phyloP scores from a whole-genome alignment of 768 basidiomycete genomes.

The Hemileccinum rubropunctum region DNA sequence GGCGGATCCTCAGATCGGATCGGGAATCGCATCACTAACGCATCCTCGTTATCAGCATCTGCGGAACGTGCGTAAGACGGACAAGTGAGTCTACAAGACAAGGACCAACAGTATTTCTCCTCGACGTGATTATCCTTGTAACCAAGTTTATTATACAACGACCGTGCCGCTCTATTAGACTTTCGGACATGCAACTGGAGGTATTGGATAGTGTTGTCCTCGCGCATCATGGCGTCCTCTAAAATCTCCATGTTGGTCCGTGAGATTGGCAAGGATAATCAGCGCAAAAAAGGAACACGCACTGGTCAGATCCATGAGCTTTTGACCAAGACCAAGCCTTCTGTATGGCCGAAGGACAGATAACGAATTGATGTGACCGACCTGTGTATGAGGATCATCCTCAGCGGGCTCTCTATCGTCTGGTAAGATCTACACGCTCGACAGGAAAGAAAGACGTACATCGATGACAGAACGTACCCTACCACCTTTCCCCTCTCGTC shows the following conservation, averaged over 20 bases:
- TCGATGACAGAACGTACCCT: slow-evolving; percentile 55
- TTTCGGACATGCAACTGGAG: slow-evolving; percentile 30
- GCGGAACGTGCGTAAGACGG: not conserved
- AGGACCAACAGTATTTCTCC: slow-evolving; percentile 24
- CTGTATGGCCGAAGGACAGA: slow-evolving; percentile 28
- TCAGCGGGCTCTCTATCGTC: slow-evolving; percentile 24
- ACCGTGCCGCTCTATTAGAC: slow-evolving; percentile 24
- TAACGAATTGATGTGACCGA: slow-evolving; percentile 31
- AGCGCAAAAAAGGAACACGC: slow-evolving; percentile 2
- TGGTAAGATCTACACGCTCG: slow-evolving; percentile 2
- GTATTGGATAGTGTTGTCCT: slow-evolving; percentile 10
- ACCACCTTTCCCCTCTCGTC: slow-evolving; percentile 48
- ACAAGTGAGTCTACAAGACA: not conserved
- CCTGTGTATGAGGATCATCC: not conserved
- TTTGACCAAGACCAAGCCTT: slow-evolving; percentile 27
- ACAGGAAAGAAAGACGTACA: slow-evolving; percentile 35
- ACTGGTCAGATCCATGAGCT: slow-evolving; percentile 28
- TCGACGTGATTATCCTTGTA: slow-evolving; percentile 16
- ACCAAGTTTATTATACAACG: slow-evolving; percentile 26
- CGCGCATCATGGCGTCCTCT: slow-evolving; percentile 27
- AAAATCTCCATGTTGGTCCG: slow-evolving; percentile 1
- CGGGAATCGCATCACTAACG: slow-evolving; percentile 21
- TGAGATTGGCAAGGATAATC: not conserved
- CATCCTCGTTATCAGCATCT: slow-evolving; percentile 30
- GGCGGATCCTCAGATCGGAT: slow-evolving; percentile 1